Percentiles rank a stretch among this genome's conserved stretches.
phyloP scores from a whole-genome alignment of 2,329 filamentous ascomycete genomes.

The Teratosphaeria gauchensis region DNA sequence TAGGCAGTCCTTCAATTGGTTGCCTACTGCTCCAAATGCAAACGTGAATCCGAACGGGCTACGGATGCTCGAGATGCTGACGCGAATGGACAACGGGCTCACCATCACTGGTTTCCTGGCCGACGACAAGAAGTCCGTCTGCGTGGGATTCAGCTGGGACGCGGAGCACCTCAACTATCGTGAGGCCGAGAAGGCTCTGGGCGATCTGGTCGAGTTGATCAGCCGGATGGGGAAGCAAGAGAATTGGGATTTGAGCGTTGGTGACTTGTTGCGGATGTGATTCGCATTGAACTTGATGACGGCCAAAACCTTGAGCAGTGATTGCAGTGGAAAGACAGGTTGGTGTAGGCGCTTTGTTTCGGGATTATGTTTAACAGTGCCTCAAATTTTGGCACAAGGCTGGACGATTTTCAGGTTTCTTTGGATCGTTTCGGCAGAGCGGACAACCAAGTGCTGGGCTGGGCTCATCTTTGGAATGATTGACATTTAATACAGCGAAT shows the following conservation, averaged over 20 bases:
- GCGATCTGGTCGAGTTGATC: constrained; percentile 15
- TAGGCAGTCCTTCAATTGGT: constrained; percentile 26
- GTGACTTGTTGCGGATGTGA: constrained; percentile 17
- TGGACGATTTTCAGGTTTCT: background rate
- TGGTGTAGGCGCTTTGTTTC: too few species aligned
- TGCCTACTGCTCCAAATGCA: constrained; percentile 21
- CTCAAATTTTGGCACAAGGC: background rate
- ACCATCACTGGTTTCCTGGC: constrained; percentile 24
- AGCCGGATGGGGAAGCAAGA: constrained; percentile 18
- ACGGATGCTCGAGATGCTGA: constrained; percentile 22
- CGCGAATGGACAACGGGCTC: constrained; percentile 25
- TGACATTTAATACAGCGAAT: background rate
- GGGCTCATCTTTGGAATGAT: background rate
- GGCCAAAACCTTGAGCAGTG: background rate
- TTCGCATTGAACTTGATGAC: background rate
- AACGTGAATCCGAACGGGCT: constrained; percentile 18
- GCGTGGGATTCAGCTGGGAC: constrained; percentile 23
- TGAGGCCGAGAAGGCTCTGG: constrained; percentile 21
- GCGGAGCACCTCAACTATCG: constrained; percentile 20
- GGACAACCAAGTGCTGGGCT: background rate
- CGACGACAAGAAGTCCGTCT: constrained; percentile 22
- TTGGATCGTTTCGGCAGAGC: background rate
- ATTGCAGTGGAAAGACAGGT: background rate
- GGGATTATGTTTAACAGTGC: background rate
- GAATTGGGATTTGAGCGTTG: constrained; percentile 18